Evolutionary conservation across 2,329 filamentous ascomycete genomes (phyloP).

Genomic region (Phyllosticta capitalensis): DNA sequence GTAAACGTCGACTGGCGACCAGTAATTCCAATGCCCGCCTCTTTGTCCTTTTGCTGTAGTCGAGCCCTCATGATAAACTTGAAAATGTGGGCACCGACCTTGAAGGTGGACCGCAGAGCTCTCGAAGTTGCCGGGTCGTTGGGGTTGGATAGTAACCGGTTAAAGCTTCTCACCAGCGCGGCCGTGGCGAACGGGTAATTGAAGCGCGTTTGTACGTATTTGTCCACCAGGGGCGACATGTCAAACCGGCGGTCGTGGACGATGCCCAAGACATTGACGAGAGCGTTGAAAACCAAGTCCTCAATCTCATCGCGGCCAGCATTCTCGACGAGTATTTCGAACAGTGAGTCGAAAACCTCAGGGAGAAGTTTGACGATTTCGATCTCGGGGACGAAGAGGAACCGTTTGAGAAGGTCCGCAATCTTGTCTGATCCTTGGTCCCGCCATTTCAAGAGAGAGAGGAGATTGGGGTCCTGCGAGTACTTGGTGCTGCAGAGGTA

Average conservation of each 20-base stretch:
- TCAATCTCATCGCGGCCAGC: conserved; percentile 88
- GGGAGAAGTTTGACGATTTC: conserved; percentile 91
- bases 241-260: conserved; percentile 93
- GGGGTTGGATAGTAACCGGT: conserved; percentile 70
- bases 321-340: conserved; percentile 82
- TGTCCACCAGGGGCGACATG: conserved; percentile 77
- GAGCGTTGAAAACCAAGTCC: conserved; percentile 79
- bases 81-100: conserved; percentile 84
- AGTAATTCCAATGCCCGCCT: conserved; percentile 76
- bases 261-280: conserved; percentile 85
- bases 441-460: conserved; percentile 80
- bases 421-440: conserved; percentile 64
- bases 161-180: conserved; percentile 79
- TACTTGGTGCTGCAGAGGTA: conserved; percentile 92
- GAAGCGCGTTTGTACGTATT: conserved; percentile 81
- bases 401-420: conserved; percentile 63
- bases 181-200: conserved; percentile 89
- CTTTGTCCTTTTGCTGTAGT: conserved; percentile 78
- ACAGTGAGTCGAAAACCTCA: conserved; percentile 83
- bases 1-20: conserved; percentile 64
- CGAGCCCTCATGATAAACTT: conserved; percentile 91
- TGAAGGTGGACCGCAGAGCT: conserved; percentile 82
- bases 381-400: conserved; percentile 92
- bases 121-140: conserved; percentile 75
- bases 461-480: conserved; percentile 79